Evolutionary conservation across 2,329 filamentous ascomycete genomes (phyloP).

Genomic region (Diaporthe citrichinensis): DNA sequence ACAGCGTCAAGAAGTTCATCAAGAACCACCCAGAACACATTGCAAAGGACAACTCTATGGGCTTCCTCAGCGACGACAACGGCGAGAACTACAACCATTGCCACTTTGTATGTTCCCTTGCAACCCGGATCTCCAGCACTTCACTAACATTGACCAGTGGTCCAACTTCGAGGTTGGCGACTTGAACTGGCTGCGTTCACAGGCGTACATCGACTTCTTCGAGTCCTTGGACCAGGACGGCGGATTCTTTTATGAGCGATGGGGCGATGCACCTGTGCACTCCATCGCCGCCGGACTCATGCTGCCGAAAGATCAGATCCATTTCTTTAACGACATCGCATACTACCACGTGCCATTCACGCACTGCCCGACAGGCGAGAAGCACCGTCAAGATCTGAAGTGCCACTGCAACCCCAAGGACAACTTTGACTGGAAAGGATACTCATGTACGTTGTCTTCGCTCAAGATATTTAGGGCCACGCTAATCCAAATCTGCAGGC

Average conservation of each 20-base stretch:
- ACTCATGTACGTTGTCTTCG: conserved; percentile 81
- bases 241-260: conserved; percentile 99
- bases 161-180: conserved; percentile 99
- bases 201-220: conserved; percentile 93
- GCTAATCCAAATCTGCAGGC: conserved; percentile 62
- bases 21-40: conserved; percentile 91
- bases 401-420: conserved; percentile 96
- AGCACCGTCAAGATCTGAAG: conserved; percentile 85
- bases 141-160: conserved; percentile 72
- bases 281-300: conserved; percentile 94
- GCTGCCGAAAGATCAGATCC: conserved; percentile 92
- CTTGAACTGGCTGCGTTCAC: conserved; percentile 91
- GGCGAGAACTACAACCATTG: conserved; percentile 97
- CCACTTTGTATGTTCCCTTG: conserved; percentile 81
- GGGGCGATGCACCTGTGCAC: conserved; percentile 97
- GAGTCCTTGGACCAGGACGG: conserved; percentile 88
- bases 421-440: conserved; percentile 99
- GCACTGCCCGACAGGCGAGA: conserved; percentile 93
- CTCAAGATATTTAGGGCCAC: conserved; percentile 28
- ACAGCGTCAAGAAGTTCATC: conserved; percentile 95
- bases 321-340: conserved; percentile 99
- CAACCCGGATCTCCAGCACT: not conserved
- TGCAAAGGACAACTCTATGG: conserved; percentile 85
- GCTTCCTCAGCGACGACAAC: conserved; percentile 90
- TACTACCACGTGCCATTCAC: conserved; percentile 99